Percentiles rank a stretch among this genome's conserved stretches.
These are phyloP conservation scores for Effrenium voratum DNA, from an alignment of 73 alveolate species.

Conservation along the genomic window DNA sequence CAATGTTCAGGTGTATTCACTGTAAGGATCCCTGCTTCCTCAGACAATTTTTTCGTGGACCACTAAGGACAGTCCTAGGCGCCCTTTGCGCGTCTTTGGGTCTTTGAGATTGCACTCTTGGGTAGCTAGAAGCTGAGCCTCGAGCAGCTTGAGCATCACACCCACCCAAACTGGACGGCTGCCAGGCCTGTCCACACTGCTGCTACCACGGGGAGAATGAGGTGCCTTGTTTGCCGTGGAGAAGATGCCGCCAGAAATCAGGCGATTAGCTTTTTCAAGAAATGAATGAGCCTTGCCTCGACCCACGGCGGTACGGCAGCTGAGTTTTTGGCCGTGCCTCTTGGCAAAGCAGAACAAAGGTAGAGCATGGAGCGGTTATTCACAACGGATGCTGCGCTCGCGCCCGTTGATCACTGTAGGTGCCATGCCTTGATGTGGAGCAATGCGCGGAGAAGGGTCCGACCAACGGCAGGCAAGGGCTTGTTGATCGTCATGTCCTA, in stretches of 20 bases:
- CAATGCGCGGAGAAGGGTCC: conserved; percentile 81
- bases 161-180: too few relatives aligned
- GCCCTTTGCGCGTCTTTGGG: neutral
- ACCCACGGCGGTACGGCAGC: too few relatives aligned
- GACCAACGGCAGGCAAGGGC: conserved; percentile 38
- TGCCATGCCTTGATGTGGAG: conserved; percentile 74
- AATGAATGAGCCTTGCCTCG: too few relatives aligned
- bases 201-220: conserved; percentile 93
- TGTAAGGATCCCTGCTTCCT: neutral
- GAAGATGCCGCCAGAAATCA: too few relatives aligned
- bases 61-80: neutral
- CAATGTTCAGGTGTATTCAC: neutral
- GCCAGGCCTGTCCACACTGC: conserved; percentile 87
- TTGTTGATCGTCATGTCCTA: too few relatives aligned
- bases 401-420: too few relatives aligned
- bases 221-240: conserved; percentile 3
- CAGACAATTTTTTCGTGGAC: neutral
- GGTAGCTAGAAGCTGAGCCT: neutral
- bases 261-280: too few relatives aligned
- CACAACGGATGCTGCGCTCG: too few relatives aligned
- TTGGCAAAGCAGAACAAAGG: too few relatives aligned
- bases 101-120: too few relatives aligned
- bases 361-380: too few relatives aligned
- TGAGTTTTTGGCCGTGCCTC: too few relatives aligned
- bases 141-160: neutral